Percentiles rank a stretch among this genome's conserved stretches.
phyloP scores from a whole-genome alignment of 2,329 filamentous ascomycete genomes.

The Cladobotryum mycophilum region DNA sequence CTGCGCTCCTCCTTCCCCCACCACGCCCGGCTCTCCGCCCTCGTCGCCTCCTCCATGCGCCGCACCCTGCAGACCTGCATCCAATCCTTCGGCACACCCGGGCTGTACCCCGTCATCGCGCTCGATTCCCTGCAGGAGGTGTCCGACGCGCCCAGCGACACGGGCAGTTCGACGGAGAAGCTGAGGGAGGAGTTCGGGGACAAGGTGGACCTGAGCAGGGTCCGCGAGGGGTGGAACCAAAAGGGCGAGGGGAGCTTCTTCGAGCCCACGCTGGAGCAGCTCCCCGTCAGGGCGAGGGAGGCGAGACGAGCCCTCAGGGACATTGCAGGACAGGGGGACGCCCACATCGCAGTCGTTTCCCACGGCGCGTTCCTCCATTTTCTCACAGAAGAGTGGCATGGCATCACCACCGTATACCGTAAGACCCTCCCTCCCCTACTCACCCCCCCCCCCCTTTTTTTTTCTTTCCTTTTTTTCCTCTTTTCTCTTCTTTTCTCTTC shows the following conservation, averaged over 20 bases:
- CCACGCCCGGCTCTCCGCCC: slow-evolving; percentile 58
- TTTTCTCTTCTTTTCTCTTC: no score
- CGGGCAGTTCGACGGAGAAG: slow-evolving; percentile 52
- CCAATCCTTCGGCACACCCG: slow-evolving; percentile 51
- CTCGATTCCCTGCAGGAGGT: slow-evolving; percentile 77
- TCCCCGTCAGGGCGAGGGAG: slow-evolving; percentile 55
- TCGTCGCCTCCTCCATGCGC: slow-evolving; percentile 73
- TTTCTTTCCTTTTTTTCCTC: no score
- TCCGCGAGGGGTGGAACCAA: slow-evolving; percentile 64
- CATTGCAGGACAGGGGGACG: slow-evolving; percentile 38
- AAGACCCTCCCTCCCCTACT: not conserved
- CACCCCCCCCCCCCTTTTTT: not conserved
- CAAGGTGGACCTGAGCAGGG: slow-evolving; percentile 55
- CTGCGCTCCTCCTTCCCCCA: slow-evolving; percentile 59
- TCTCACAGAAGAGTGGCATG: slow-evolving; percentile 74
- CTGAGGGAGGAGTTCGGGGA: slow-evolving; percentile 56
- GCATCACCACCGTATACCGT: slow-evolving; percentile 29
- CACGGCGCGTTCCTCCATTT: slow-evolving; percentile 84
- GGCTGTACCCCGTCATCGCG: slow-evolving; percentile 48
- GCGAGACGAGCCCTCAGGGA: slow-evolving; percentile 54
- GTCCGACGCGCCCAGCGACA: slow-evolving; percentile 67
- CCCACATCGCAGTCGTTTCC: slow-evolving; percentile 68
- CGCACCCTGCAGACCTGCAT: slow-evolving; percentile 76
- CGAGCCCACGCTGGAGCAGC: slow-evolving; percentile 42
- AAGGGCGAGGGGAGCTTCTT: slow-evolving; percentile 47